Evolutionary conservation across 2,329 filamentous ascomycete species (phyloP).

Genomic region (Chaetomiaceae sp.): DNA sequence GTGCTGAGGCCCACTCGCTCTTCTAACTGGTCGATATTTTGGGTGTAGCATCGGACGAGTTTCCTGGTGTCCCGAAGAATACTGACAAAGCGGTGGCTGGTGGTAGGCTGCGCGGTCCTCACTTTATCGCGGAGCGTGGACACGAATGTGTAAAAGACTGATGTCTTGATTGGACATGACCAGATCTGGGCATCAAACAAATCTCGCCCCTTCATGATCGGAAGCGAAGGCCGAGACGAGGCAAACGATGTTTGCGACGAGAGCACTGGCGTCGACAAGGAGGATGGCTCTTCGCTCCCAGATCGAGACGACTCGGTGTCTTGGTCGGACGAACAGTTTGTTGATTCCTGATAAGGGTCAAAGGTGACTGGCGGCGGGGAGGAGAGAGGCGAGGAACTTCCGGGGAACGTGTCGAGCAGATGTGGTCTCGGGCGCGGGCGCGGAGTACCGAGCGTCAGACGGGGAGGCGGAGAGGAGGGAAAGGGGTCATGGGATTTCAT

Average conservation of each 20-base stretch:
- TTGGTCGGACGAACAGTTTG: constrained; percentile 20
- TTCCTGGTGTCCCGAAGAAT: constrained; percentile 62
- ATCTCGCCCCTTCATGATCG: constrained; percentile 65
- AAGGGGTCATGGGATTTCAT: not conserved
- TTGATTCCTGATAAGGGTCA: constrained; percentile 42
- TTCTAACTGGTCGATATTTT: constrained; percentile 72
- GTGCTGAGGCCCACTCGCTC: constrained; percentile 64
- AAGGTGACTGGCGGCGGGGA: constrained; percentile 51
- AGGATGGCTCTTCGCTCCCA: constrained; percentile 42
- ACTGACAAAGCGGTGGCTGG: constrained; percentile 64
- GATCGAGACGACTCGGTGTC: constrained; percentile 40
- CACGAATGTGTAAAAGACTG: constrained; percentile 68
- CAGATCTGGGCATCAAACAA: constrained; percentile 68
- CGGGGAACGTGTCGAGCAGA: constrained; percentile 15
- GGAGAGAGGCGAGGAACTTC: constrained; percentile 52
- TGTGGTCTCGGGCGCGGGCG: constrained; percentile 19
- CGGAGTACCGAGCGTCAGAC: constrained; percentile 25
- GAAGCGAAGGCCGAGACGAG: constrained; percentile 36
- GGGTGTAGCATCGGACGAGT: constrained; percentile 67
- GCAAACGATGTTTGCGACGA: constrained; percentile 30
- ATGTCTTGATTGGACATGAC: constrained; percentile 62
- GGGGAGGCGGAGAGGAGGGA: constrained; percentile 23
- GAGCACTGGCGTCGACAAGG: constrained; percentile 34
- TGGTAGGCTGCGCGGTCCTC: constrained; percentile 57
- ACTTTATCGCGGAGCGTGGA: constrained; percentile 63